phyloP scores from a whole-genome alignment of 768 basidiomycete species.

The Suillus sp. region DNA sequence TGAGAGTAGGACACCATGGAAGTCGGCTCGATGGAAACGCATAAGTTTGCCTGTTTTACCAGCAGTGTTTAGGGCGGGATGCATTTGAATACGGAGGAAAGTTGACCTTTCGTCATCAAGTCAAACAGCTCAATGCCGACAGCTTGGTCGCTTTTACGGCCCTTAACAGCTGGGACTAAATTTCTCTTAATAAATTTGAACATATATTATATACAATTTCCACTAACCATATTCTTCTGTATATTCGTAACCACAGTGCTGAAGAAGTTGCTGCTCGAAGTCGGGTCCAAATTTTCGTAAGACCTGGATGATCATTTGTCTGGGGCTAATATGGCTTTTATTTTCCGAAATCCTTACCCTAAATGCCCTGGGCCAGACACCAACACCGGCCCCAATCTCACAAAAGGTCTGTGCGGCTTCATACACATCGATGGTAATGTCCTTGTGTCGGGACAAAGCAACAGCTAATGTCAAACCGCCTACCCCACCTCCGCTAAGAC shows the following conservation, averaged over 20 bases:
- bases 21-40: constrained; percentile 66
- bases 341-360: constrained; percentile 20
- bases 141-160: constrained; percentile 62
- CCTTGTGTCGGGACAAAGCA: constrained; percentile 41
- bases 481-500: constrained; percentile 43
- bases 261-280: constrained; percentile 22
- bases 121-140: constrained; percentile 56
- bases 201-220: background rate
- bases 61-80: constrained; percentile 6
- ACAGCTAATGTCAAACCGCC: constrained; percentile 43
- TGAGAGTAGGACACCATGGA: constrained; percentile 58
- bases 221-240: constrained; percentile 28
- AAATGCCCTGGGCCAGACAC: constrained; percentile 41
- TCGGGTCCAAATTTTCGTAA: constrained; percentile 23
- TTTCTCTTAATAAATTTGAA: constrained; percentile 6
- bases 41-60: constrained; percentile 46
- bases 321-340: background rate
- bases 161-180: constrained; percentile 53
- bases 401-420: constrained; percentile 52
- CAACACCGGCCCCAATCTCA: constrained; percentile 64
- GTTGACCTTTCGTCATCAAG: constrained; percentile 59
- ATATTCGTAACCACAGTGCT: constrained; percentile 20
- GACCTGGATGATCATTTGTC: constrained; percentile 21
- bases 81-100: background rate
- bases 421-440: constrained; percentile 58